Conservation (phyloP, 1,139 yeast genomes). For the Protomyces inundatus region DNA sequence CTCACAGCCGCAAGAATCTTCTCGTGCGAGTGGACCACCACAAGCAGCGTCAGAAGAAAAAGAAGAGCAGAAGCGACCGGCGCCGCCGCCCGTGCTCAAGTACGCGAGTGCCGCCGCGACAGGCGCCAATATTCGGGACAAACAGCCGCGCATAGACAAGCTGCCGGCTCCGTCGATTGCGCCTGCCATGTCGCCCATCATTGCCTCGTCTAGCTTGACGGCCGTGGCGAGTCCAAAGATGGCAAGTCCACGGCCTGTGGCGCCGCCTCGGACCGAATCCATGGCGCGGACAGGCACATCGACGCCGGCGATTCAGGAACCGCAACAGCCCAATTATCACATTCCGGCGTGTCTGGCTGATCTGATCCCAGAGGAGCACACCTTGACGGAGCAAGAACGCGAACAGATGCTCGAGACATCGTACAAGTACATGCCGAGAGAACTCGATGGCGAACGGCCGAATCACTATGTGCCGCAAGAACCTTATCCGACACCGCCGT, state of each 20-base stretch:
- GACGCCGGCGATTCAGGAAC: not conserved
- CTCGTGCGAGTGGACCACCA: not conserved
- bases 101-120: conserved; percentile 70
- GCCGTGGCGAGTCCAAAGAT: not conserved
- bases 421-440: conserved; percentile 84
- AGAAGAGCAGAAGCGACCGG: conserved; percentile 6
- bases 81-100: conserved; percentile 46
- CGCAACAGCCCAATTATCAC: conserved; percentile 13
- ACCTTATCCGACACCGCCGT: conserved; percentile 85
- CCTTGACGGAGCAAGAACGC: conserved; percentile 15
- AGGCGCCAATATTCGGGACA: conserved; percentile 41
- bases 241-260: not conserved
- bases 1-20: not conserved
- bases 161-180: conserved; percentile 20
- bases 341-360: conserved; percentile 17
- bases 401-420: conserved; percentile 59
- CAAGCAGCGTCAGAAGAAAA: not conserved
- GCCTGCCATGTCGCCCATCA: not conserved
- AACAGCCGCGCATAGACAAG: conserved; percentile 19
- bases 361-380: conserved; percentile 11
- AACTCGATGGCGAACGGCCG: conserved; percentile 84
- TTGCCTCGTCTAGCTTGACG: not conserved
- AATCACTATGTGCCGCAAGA: conserved; percentile 70
- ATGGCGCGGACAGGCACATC: not conserved
- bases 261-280: not conserved